Percentiles rank a stretch among this genome's conserved stretches.
Evolutionary conservation across 2,329 filamentous ascomycete genomes (phyloP).

Genomic region (Bertia moriformis): DNA sequence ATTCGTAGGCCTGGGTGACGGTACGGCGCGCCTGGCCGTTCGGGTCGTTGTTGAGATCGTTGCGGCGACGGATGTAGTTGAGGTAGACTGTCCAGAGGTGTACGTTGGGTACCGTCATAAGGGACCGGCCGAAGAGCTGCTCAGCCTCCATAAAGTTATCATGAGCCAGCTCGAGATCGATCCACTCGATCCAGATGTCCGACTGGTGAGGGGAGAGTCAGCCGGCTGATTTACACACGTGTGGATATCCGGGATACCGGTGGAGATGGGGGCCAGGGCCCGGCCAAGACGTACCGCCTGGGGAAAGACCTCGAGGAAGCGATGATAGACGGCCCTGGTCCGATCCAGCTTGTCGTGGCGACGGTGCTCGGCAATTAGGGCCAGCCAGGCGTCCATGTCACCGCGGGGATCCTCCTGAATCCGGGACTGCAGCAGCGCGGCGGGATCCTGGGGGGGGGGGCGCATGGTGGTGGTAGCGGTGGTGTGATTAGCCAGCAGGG

Average conservation of each 20-base stretch:
- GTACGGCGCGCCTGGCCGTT: constrained; percentile 63
- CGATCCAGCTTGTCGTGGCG: constrained; percentile 71
- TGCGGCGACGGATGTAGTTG: constrained; percentile 82
- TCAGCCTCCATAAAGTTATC: constrained; percentile 74
- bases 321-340: constrained; percentile 65
- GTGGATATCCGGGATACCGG: too few species aligned
- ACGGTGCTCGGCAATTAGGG: constrained; percentile 72
- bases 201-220: constrained; percentile 42
- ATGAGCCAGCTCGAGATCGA: constrained; percentile 75
- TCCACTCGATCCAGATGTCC: constrained; percentile 78
- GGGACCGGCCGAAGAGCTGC: constrained; percentile 65
- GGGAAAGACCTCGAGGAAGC: constrained; percentile 79
- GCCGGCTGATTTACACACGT: constrained; percentile 1
- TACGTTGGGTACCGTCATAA: constrained; percentile 68
- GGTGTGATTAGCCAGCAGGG: constrained; percentile 16
- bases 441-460: constrained; percentile 47
- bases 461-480: constrained; percentile 8
- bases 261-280: not conserved
- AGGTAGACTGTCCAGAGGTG: constrained; percentile 86
- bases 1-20: constrained; percentile 78
- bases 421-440: constrained; percentile 74
- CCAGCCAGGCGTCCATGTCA: constrained; percentile 82
- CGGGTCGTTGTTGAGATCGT: constrained; percentile 71
- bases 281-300: constrained; percentile 57
- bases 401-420: constrained; percentile 85